Conservation (phyloP, 352 stramenopile species). For the Globisporangium spiculum region DNA sequence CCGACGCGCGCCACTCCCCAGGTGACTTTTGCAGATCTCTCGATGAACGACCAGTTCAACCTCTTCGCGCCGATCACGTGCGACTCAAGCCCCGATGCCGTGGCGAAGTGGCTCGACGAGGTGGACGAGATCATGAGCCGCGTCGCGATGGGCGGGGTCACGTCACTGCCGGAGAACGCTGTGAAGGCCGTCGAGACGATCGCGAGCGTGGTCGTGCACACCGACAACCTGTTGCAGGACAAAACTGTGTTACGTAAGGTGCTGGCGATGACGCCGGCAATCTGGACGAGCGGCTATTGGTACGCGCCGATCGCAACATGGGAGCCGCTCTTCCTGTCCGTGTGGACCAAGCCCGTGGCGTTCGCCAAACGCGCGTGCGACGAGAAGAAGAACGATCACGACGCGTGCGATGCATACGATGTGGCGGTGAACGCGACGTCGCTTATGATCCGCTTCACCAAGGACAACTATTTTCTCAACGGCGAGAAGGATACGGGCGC, state of each 20-base stretch:
- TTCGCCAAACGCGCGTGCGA: conserved; percentile 23
- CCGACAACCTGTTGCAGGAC: conserved; percentile 24
- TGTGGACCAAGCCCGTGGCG: conserved; percentile 26
- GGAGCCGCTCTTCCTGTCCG: conserved; percentile 27
- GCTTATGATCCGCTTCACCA: conserved; percentile 64
- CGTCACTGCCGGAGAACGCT: conserved; percentile 30
- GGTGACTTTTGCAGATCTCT: background rate
- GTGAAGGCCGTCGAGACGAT: conserved; percentile 36
- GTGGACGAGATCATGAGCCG: conserved; percentile 45
- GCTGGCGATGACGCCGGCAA: conserved; percentile 34
- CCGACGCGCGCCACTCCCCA: background rate
- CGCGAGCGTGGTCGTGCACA: conserved; percentile 23
- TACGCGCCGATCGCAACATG: conserved; percentile 39
- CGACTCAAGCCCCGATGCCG: conserved; percentile 16
- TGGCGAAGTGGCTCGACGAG: conserved; percentile 29
- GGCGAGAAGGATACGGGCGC: conserved; percentile 22
- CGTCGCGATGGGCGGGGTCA: conserved; percentile 38
- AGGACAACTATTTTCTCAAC: conserved; percentile 54
- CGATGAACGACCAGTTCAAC: conserved; percentile 12
- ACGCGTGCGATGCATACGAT: conserved; percentile 31
- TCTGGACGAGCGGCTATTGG: conserved; percentile 57
- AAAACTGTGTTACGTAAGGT: conserved; percentile 27
- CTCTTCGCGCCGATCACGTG: conserved; percentile 31
- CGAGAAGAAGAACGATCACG: background rate
- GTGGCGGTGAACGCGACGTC: conserved; percentile 47